Evolutionary conservation across 176 grass and related monocot species (phyloP), one percentile per base, ranked within the genome.

Genomic region (Oryza glumipatula): DNA sequence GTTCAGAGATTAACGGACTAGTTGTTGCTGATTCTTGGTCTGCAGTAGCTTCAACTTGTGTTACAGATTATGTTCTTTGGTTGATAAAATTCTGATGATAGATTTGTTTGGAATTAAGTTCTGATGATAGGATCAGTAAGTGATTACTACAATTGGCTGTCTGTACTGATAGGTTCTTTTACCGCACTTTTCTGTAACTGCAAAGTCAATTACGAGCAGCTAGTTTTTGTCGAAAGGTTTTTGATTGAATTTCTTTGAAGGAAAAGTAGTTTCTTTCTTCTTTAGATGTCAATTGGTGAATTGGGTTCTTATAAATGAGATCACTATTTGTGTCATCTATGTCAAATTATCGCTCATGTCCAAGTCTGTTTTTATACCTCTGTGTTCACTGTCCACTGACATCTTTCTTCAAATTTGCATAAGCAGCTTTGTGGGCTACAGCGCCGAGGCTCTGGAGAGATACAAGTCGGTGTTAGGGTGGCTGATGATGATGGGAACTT

Each of bases 341-440:
- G 17, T 63, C 8, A 56, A 56, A 7, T 1, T 56, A 56, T 5
- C 1, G 16, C 1, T 56, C 1, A 19, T 56, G 4, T 56, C n/a
- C 51, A 19, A 51, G 48, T 67, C 26, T 32, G 4, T 7, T 30
- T 77, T 41, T 2, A 6, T 39, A 39, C 38, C 38, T 39, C 6
- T 39, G 38, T 39, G 38, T 39, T 1, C 38, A 39, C 38, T 39
- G 38, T 39, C 38, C 38, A n/a, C 64, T 38, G 38, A 80, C 71
- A 76, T 70, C 28, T 14, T 76, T 82, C 76, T 72, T 48, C 65
- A 71, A 70, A 63, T 70, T 65, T 71, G 38, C 44, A 61, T 87
- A 41, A 16, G n/a, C n/a, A n/a, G n/a, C n/a, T n/a, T n/a, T n/a
- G n/a, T n/a, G n/a, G n/a, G n/a, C n/a, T n/a, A n/a, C n/a, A n/a